A percentile compares a stretch with the other conserved stretches of the same genome.
phyloP scores from a whole-genome alignment of 352 stramenopile species.

The Plasmopara halstedii region DNA sequence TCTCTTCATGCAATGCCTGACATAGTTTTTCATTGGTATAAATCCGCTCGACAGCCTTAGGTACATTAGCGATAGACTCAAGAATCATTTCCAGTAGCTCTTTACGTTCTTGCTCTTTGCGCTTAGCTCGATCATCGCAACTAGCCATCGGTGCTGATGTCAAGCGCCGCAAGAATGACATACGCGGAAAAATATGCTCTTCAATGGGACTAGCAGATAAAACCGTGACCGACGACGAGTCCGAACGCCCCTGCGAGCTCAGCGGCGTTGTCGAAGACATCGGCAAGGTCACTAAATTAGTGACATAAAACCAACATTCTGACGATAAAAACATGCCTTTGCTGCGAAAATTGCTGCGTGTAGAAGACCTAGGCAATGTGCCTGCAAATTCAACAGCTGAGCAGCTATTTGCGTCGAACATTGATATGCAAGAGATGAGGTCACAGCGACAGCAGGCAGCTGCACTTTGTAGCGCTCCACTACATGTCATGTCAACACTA shows the following conservation, averaged over 20 bases:
- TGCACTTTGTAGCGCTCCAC: constrained; percentile 27
- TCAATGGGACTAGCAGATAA: background rate
- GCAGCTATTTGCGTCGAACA: constrained; percentile 46
- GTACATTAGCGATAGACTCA: constrained; percentile 66
- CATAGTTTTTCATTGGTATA: constrained; percentile 61
- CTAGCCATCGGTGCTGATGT: constrained; percentile 12
- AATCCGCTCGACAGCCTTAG: constrained; percentile 60
- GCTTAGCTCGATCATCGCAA: constrained; percentile 30
- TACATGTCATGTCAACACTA: constrained; percentile 26
- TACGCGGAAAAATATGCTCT: constrained; percentile 21
- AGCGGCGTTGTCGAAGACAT: constrained; percentile 25
- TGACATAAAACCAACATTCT: constrained; percentile 12
- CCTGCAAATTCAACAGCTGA: constrained; percentile 23
- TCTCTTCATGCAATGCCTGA: constrained; percentile 46
- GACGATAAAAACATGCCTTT: constrained; percentile 26
- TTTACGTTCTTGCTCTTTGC: constrained; percentile 52
- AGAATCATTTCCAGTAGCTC: constrained; percentile 71
- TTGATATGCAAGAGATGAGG: constrained; percentile 25
- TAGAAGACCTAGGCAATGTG: constrained; percentile 13
- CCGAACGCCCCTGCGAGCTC: constrained; percentile 7
- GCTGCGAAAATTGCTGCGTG: constrained; percentile 23
- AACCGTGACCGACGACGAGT: constrained; percentile 2
- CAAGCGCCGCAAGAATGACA: constrained; percentile 31
- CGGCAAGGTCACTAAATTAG: constrained; percentile 13
- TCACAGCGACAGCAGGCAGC: constrained; percentile 25